Conservation (phyloP, 2,329 filamentous ascomycete genomes). For the Emergomyces pasteurianus region DNA sequence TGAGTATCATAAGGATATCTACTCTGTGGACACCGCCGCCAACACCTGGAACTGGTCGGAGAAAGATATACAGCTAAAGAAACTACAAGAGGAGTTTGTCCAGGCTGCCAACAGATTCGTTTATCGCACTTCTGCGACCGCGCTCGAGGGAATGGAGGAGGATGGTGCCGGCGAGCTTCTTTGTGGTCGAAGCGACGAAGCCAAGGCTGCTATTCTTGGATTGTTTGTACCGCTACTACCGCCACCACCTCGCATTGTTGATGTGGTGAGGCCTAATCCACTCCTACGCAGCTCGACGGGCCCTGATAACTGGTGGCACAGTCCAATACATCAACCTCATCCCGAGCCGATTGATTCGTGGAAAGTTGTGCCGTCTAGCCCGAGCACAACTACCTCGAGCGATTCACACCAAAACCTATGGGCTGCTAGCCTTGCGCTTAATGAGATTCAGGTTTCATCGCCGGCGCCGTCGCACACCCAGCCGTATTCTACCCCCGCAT, state of each 20-base stretch:
- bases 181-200: slow-evolving; percentile 81
- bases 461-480: slow-evolving; percentile 71
- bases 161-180: slow-evolving; percentile 90
- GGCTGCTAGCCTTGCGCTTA: slow-evolving; percentile 59
- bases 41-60: slow-evolving; percentile 91
- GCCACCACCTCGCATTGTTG: slow-evolving; percentile 76
- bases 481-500: slow-evolving; percentile 58
- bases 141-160: slow-evolving; percentile 90
- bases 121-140: slow-evolving; percentile 76
- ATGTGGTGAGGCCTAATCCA: slow-evolving; percentile 75
- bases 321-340: slow-evolving; percentile 53
- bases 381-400: slow-evolving; percentile 59
- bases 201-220: slow-evolving; percentile 73
- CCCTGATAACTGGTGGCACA: slow-evolving; percentile 69
- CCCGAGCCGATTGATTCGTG: slow-evolving; percentile 70
- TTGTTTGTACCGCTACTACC: slow-evolving; percentile 78
- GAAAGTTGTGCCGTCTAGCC: slow-evolving; percentile 83
- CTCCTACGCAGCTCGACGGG: slow-evolving; percentile 72
- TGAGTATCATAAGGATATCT: slow-evolving; percentile 92
- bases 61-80: slow-evolving; percentile 93
- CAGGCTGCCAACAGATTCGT: slow-evolving; percentile 97
- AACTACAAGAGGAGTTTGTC: slow-evolving; percentile 91
- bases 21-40: slow-evolving; percentile 80
- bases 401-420: slow-evolving; percentile 65
- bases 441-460: slow-evolving; percentile 58